Percentiles rank a stretch among this genome's conserved stretches.
Evolutionary conservation across 106 monocot genomes (phyloP).

Genomic region (Agapanthus africanus): DNA sequence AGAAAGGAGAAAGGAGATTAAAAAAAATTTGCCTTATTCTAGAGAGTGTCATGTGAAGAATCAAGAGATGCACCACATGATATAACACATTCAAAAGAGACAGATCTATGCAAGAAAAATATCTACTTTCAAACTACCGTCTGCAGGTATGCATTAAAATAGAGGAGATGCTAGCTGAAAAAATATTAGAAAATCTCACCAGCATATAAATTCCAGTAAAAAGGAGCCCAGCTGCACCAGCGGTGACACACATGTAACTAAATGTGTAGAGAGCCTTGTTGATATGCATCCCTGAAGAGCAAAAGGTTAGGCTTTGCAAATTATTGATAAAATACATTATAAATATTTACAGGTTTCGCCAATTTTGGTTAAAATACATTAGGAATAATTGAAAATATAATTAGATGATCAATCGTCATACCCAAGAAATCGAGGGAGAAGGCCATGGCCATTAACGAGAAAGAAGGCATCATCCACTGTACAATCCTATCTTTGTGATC

Average conservation of each 20-base stretch:
- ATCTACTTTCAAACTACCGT: too few species aligned
- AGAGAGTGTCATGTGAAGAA: too few species aligned
- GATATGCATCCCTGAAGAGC: constrained; percentile 61
- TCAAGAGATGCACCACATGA: too few species aligned
- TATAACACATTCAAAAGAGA: too few species aligned
- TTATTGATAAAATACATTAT: too few species aligned
- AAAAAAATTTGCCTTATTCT: too few species aligned
- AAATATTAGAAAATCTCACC: constrained; percentile 24
- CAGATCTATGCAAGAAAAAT: too few species aligned
- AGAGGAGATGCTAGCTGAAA: not conserved
- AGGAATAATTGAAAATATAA: not conserved
- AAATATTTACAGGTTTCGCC: not conserved
- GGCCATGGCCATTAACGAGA: constrained; percentile 41
- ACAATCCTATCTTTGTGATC: constrained; percentile 66
- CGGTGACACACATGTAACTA: constrained; percentile 74
- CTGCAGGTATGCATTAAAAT: not conserved
- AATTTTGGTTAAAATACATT: not conserved
- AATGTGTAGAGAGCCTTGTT: constrained; percentile 78
- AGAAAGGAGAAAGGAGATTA: not conserved
- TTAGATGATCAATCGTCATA: constrained; percentile 13
- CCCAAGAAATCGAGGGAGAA: constrained; percentile 68
- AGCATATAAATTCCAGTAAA: constrained; percentile 64
- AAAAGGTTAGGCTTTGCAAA: not conserved
- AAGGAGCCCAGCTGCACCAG: constrained; percentile 68
- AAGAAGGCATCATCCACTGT: constrained; percentile 67